Base-by-base conservation (phyloP, 2,329 filamentous ascomycete genomes). In the Emmonsia crescens region DNA sequence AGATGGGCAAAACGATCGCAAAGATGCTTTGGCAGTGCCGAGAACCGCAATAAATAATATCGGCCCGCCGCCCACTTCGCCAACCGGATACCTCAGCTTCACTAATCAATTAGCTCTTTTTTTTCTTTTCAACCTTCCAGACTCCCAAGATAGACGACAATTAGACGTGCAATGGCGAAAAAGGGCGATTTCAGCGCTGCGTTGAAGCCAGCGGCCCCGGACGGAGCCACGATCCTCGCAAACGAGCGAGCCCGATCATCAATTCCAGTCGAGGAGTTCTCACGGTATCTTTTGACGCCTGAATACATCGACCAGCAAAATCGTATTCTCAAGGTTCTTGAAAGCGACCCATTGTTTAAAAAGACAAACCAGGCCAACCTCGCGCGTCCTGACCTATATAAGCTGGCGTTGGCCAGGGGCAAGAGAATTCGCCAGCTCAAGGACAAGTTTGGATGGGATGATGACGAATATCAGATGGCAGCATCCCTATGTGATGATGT, bases 401-500 rank as follows among this genome's bases (percentile, higher is more conserved):
- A 81, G 59, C 74, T 82, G 3, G 80, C 79, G 3, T 74, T 83
- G 21, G 80, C 79, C 12, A 71, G 80, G 62, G 79, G 78, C 60
- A 83, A 83, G 69, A 75, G 76, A 48, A 73, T 82, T 3, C 74
- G 79, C 48, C 73, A 80, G 55, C 69, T 80, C 27, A 72, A 73
- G 8, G 73, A 77, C 57, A 73, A 78, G 62, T 72, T 81, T 67
- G 68, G 70, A 48, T 82, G 80, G 80, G 74, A 76, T 63, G 67
- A 73, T 36, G 77, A 79, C n/a, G 80, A 82, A 62, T 77, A 78
- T 61, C 73, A 74, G 57, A 82, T 82, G 77, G 77, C 77, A 0
- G 77, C 78, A 64, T 82, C 82, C 66, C 73, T 83, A 10, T 77
- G 77, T 49, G 80, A 83, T 62, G 80, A 83, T 68, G 80, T 82